phyloP scores from a whole-genome alignment of 768 basidiomycete genomes.

The Pisolithus albus region DNA sequence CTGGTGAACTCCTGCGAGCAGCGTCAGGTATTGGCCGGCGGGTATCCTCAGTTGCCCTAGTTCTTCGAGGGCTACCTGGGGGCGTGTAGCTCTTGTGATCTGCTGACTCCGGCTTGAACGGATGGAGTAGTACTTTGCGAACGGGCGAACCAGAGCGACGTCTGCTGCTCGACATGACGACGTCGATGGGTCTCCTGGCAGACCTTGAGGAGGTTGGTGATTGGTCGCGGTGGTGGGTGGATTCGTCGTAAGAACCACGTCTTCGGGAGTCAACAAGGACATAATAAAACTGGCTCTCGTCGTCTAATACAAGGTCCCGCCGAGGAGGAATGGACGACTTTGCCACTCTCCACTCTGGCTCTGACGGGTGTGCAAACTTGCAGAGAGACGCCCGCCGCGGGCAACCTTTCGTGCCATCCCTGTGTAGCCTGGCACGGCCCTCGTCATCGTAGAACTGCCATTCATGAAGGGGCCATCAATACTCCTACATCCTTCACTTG shows the following conservation, averaged over 20 bases:
- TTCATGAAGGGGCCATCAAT: background rate
- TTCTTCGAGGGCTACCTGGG: background rate
- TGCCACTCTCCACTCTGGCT: conserved; percentile 29
- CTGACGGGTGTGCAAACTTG: conserved; percentile 27
- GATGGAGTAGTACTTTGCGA: background rate
- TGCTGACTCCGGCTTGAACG: too few relatives aligned
- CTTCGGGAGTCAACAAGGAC: background rate
- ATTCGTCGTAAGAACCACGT: background rate
- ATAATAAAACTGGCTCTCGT: conserved; percentile 19
- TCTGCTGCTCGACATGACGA: conserved; percentile 5
- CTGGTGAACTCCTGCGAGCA: background rate
- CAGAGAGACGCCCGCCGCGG: conserved; percentile 15
- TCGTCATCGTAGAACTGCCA: conserved; percentile 24
- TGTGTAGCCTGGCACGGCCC: conserved; percentile 18
- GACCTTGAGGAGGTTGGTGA: background rate
- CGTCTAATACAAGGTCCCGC: conserved; percentile 13
- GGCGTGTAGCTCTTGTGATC: background rate
- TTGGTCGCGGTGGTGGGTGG: conserved; percentile 7
- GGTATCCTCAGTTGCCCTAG: conserved; percentile 1
- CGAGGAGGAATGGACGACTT: conserved; percentile 20
- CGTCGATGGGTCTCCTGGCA: conserved; percentile 8
- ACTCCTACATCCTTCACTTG: conserved; percentile 3
- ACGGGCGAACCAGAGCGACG: conserved; percentile 18
- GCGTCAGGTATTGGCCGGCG: conserved; percentile 5
- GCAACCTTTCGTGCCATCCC: conserved; percentile 18